Evolutionary conservation across 306 rosid genomes (phyloP), one percentile per base, ranked within the genome.

Genomic region (Quercus gilva): DNA sequence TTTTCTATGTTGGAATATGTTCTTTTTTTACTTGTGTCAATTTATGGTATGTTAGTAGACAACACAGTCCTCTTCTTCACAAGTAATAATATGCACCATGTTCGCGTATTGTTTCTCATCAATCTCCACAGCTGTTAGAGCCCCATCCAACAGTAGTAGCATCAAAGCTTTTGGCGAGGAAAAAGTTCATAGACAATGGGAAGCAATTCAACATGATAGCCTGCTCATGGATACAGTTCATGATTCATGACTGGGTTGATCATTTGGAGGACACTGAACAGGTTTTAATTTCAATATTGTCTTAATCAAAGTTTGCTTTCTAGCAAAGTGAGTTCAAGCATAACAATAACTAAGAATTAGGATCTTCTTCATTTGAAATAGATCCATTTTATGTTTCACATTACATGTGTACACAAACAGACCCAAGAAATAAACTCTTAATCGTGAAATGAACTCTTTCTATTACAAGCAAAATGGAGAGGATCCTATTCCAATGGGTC

Each of bases 181-280:
- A 83, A 77, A 83, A 74, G n/a, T 92, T 82, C 82, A 81, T 61
- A 21, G 96, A 89, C 65, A 51, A 79, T 8, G 96, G 90, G 77
- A 85, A 91, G 59, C 97, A 92, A 71, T 89, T 92, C 90, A 92
- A 89, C 86, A 81, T 92, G 89, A 89, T 92, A 59, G 96, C 94
- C 49, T 80, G 91, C 63, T 89, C 96, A 10, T 92, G 97, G 97
- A 76, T 91, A 63, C 97, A 93, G 63, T 88, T 93, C 81, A 91
- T 93, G 97, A 88, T 93, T 77, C 97, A 93, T 84, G 97, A 91
- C 75, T 93, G 97, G 97, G 81, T 88, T 53, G 92, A 93, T 71
- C 97, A 91, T 83, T 83, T 93, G 77, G 97, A 91, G 83, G 97
- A 91, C 80, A 93, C 91, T 29, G 55, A 88, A 71, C 94, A 90